Evolutionary conservation across 805 yeast genomes (phyloP).

Genomic region (Pichia californica): DNA sequence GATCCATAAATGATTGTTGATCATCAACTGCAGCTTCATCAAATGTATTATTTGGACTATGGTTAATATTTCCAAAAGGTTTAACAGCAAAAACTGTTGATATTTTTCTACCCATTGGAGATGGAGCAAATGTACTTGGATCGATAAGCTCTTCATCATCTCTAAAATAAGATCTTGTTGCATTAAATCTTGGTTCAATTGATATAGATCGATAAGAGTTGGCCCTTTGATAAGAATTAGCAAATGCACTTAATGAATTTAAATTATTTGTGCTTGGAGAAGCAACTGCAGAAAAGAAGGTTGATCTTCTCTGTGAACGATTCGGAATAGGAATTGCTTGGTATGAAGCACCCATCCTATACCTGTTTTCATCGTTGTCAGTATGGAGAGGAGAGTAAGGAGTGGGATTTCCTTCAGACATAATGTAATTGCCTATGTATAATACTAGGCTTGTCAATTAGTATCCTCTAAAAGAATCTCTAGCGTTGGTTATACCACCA

Average conservation of each 20-base stretch:
- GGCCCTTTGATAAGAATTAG: constrained; percentile 73
- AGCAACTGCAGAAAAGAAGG: constrained; percentile 5
- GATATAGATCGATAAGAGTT: constrained; percentile 57
- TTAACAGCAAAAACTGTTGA: constrained; percentile 41
- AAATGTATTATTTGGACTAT: constrained; percentile 14
- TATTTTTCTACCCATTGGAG: constrained; percentile 55
- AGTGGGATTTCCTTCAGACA: neutral
- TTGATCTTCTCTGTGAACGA: constrained; percentile 1
- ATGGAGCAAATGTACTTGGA: constrained; percentile 62
- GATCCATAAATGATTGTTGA: constrained; percentile 30
- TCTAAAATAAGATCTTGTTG: constrained; percentile 57
- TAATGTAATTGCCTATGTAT: too few relatives aligned
- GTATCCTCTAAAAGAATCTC: too few relatives aligned
- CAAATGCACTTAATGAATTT: constrained; percentile 65
- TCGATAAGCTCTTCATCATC: constrained; percentile 62
- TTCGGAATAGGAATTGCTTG: constrained; percentile 9
- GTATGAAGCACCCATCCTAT: constrained; percentile 1
- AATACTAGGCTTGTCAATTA: too few relatives aligned
- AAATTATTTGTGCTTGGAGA: constrained; percentile 1
- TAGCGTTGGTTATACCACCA: too few relatives aligned
- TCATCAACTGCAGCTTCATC: constrained; percentile 35
- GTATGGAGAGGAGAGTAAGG: constrained; percentile 3
- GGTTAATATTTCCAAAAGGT: constrained; percentile 5
- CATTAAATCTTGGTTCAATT: constrained; percentile 48
- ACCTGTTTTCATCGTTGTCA: neutral